These are phyloP conservation scores for Sporisorium sorghi DNA, from an alignment of 1,284 basidiomycete genomes.

Conservation along the genomic window DNA sequence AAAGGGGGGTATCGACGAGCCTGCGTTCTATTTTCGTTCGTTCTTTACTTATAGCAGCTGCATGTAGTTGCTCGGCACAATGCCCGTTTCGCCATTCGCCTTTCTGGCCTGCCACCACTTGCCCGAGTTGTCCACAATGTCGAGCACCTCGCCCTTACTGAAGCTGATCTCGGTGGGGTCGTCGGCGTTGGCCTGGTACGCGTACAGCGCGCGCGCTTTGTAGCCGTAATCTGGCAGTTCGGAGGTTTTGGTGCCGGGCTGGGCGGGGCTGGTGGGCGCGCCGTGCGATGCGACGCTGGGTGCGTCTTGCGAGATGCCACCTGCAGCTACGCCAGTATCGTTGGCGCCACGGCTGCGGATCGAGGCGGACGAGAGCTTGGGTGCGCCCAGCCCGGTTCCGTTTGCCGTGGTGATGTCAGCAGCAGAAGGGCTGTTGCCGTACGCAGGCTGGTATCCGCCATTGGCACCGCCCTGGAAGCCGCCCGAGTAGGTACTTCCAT, in stretches of 20 bases:
- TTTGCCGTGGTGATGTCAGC: slow-evolving; percentile 58
- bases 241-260: slow-evolving; percentile 6
- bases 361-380: slow-evolving; percentile 37
- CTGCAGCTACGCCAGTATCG: slow-evolving; percentile 12
- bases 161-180: slow-evolving; percentile 98
- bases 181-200: slow-evolving; percentile 89
- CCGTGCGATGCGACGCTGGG: slow-evolving; percentile 41
- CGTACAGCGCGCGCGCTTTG: slow-evolving; percentile 87
- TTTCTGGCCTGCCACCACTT: slow-evolving; percentile 87
- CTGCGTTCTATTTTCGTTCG: not conserved
- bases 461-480: slow-evolving; percentile 34
- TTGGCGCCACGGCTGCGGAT: slow-evolving; percentile 38
- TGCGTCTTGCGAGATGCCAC: slow-evolving; percentile 24
- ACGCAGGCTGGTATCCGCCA: slow-evolving; percentile 62
- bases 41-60: slow-evolving; percentile 48
- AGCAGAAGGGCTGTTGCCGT: slow-evolving; percentile 61
- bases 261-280: slow-evolving; percentile 17
- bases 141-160: slow-evolving; percentile 89
- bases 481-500: slow-evolving; percentile 44
- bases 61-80: slow-evolving; percentile 71
- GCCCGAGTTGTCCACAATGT: slow-evolving; percentile 87
- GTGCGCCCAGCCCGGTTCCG: slow-evolving; percentile 40
- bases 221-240: slow-evolving; percentile 70
- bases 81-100: slow-evolving; percentile 82
- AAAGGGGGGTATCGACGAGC: slow-evolving; percentile 17